Conservation (phyloP, 495 filamentous ascomycete genomes). For the Copromyces sp. region DNA sequence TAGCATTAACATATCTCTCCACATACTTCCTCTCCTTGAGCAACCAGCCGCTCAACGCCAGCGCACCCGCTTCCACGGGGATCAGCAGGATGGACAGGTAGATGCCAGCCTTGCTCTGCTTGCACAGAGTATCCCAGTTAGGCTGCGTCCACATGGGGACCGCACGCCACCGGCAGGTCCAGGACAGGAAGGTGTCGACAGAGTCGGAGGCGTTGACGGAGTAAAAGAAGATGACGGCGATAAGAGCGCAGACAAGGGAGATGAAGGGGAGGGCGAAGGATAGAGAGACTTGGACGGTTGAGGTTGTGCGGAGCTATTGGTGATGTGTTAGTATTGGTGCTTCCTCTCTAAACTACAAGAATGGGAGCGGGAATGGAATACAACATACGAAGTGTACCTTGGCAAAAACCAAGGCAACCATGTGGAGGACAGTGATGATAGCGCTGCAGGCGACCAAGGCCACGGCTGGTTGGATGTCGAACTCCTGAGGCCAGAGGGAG, state of each 20-base stretch:
- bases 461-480: conserved; percentile 41
- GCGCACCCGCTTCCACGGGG: conserved; percentile 36
- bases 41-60: conserved; percentile 31
- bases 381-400: conserved; percentile 29
- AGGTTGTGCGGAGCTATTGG: conserved; percentile 32
- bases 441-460: conserved; percentile 37
- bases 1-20: conserved; percentile 12
- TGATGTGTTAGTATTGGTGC: not conserved
- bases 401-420: conserved; percentile 33
- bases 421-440: conserved; percentile 32
- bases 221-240: conserved; percentile 44
- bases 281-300: conserved; percentile 26
- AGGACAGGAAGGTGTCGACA: conserved; percentile 40
- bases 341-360: not conserved
- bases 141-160: conserved; percentile 36
- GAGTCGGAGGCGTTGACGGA: conserved; percentile 37
- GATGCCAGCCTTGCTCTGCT: conserved; percentile 37
- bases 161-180: conserved; percentile 43
- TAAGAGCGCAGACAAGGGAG: conserved; percentile 35
- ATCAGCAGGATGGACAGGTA: conserved; percentile 42
- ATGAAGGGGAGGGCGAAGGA: conserved; percentile 31
- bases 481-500: conserved; percentile 41
- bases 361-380: not conserved
- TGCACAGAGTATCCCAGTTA: conserved; percentile 39
- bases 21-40: conserved; percentile 29